Conservation (phyloP, 2,329 filamentous ascomycete species). For the Trichoderma polysporum region DNA sequence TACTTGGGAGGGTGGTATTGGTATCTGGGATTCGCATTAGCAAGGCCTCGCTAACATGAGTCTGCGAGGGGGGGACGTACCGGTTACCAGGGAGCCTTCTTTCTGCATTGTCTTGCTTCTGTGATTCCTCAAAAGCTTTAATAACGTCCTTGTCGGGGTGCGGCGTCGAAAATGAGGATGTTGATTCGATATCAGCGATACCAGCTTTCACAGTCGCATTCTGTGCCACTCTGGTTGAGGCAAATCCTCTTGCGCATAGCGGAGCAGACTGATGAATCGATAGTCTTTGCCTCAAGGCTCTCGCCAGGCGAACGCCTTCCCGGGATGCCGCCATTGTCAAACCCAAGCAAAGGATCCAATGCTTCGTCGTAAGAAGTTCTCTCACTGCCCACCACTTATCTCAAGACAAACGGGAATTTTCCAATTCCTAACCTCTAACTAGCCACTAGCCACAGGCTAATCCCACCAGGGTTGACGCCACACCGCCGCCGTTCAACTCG, state of each 20-base stretch:
- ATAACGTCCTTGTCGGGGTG: conserved; percentile 39
- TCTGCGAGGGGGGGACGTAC: conserved; percentile 33
- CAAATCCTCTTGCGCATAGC: conserved; percentile 41
- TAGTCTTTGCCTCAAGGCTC: conserved; percentile 33
- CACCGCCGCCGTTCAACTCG: neutral
- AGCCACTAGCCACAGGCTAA: conserved; percentile 13
- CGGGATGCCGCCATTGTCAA: conserved; percentile 44
- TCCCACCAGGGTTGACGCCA: conserved; percentile 11
- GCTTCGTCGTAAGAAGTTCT: conserved; percentile 1
- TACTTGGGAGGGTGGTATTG: conserved; percentile 93
- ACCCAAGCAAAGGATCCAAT: neutral
- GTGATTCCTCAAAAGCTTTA: conserved; percentile 43
- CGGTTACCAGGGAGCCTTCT: conserved; percentile 47
- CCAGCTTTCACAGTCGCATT: conserved; percentile 30
- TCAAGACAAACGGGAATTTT: conserved; percentile 35
- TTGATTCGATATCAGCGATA: conserved; percentile 51
- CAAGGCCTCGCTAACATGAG: neutral
- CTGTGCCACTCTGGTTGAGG: conserved; percentile 45
- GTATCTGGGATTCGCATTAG: conserved; percentile 60
- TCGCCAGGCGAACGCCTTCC: conserved; percentile 40
- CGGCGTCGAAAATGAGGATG: conserved; percentile 49
- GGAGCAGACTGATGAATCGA: conserved; percentile 28
- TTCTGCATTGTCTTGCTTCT: conserved; percentile 37
- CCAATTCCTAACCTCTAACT: conserved; percentile 23
- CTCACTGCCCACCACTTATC: conserved; percentile 8